Percentiles rank a stretch among this genome's conserved stretches.
phyloP scores from a whole-genome alignment of 768 basidiomycete species.

The Scleroderma citrinum region DNA sequence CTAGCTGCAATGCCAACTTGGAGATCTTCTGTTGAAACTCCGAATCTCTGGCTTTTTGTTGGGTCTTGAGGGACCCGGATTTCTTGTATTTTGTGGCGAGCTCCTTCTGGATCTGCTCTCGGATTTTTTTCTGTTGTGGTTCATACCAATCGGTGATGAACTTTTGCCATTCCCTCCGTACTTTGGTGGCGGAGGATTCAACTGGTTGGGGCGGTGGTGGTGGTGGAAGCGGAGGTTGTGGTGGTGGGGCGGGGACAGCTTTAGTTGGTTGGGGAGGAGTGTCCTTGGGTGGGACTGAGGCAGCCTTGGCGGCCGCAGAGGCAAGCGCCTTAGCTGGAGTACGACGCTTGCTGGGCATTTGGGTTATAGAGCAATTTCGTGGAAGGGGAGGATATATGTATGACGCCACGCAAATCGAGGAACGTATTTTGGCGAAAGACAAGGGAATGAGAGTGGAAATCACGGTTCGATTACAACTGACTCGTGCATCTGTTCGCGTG shows the following conservation, averaged over 20 bases:
- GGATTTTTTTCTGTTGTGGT: conserved; percentile 22
- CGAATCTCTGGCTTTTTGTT: conserved; percentile 24
- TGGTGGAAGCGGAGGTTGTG: neutral
- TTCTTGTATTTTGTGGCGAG: conserved; percentile 27
- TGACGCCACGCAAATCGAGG: conserved; percentile 10
- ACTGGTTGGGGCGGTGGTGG: conserved; percentile 13
- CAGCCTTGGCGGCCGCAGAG: conserved; percentile 5
- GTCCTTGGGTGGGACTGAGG: conserved; percentile 11
- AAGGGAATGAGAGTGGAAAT: conserved; percentile 14
- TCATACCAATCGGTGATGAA: conserved; percentile 27
- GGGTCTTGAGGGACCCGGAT: conserved; percentile 16
- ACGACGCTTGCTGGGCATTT: conserved; percentile 28
- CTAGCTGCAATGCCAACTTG: conserved; percentile 16
- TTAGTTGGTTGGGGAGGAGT: conserved; percentile 6
- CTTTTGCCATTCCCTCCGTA: conserved; percentile 26
- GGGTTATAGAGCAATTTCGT: neutral
- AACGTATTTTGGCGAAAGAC: neutral
- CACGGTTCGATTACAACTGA: conserved; percentile 15
- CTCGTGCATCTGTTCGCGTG: conserved; percentile 26
- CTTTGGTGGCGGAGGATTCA: conserved; percentile 18
- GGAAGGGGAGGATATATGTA: conserved; percentile 5
- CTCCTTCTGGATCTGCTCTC: conserved; percentile 27
- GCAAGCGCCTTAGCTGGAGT: conserved; percentile 12
- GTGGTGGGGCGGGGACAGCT: conserved; percentile 3
- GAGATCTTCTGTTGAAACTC: conserved; percentile 23